These are phyloP conservation scores for Saururus chinensis DNA, from an alignment of 164 flowering plant species.

Conservation along the genomic window DNA sequence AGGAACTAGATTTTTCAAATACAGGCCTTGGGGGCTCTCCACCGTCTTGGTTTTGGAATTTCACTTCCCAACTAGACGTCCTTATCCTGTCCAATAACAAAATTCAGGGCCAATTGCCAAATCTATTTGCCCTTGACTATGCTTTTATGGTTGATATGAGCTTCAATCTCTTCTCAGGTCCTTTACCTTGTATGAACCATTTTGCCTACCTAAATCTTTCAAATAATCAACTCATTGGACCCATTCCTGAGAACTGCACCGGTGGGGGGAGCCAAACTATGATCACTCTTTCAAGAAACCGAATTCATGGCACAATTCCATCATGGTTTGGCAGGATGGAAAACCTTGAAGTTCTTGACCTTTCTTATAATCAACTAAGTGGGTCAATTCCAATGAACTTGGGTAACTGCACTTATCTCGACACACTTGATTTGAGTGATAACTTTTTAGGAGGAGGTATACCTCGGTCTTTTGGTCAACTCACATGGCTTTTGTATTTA, in stretches of 20 bases:
- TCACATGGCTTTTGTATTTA: conserved; percentile 1
- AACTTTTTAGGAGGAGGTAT: conserved; percentile 24
- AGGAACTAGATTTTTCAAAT: background rate
- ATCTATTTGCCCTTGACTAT: background rate
- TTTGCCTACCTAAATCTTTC: background rate
- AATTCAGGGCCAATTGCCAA: conserved; percentile 13
- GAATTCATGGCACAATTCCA: conserved; percentile 28
- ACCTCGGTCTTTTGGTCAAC: conserved; percentile 12
- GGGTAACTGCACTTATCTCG: conserved; percentile 3
- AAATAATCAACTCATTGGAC: conserved; percentile 10
- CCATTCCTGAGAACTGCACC: conserved; percentile 1
- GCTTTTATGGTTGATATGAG: conserved; percentile 7
- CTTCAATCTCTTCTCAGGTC: conserved; percentile 12
- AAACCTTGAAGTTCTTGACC: background rate
- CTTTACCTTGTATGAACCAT: background rate
- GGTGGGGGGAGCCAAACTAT: too few relatives aligned
- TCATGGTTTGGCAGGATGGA: conserved; percentile 1
- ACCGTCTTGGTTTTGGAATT: conserved; percentile 14
- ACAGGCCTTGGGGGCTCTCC: conserved; percentile 12
- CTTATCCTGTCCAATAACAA: conserved; percentile 14
- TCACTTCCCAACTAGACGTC: background rate
- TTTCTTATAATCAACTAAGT: conserved; percentile 10
- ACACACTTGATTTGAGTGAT: background rate
- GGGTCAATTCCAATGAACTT: conserved; percentile 19
- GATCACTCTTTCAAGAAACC: background rate